Percentiles rank a stretch among this genome's conserved stretches.
Evolutionary conservation across 2,329 filamentous ascomycete species (phyloP).

Genomic region (Pseudopithomyces chartarum): DNA sequence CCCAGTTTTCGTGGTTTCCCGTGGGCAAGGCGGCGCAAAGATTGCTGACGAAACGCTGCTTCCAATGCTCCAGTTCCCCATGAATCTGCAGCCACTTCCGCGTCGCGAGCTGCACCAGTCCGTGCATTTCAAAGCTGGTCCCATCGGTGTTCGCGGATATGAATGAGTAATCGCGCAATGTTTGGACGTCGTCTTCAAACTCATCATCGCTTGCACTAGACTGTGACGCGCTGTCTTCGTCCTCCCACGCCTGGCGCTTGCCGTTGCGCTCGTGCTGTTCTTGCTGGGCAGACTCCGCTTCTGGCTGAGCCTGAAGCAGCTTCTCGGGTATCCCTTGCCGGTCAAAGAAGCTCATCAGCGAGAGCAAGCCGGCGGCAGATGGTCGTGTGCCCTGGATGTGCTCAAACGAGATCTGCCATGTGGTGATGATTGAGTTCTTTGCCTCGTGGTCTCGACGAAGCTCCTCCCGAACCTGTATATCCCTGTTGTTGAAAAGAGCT

Average conservation of each 20-base stretch:
- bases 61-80: constrained; percentile 33
- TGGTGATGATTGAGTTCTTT: constrained; percentile 43
- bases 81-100: constrained; percentile 19
- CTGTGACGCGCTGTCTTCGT: neutral
- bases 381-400: constrained; percentile 34
- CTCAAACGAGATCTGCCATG: constrained; percentile 41
- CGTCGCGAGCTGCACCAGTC: constrained; percentile 46
- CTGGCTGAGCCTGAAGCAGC: constrained; percentile 26
- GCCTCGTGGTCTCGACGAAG: constrained; percentile 38
- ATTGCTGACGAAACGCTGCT: constrained; percentile 32
- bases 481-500: constrained; percentile 24
- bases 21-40: constrained; percentile 32
- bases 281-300: neutral
- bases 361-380: constrained; percentile 20
- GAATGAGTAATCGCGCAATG: constrained; percentile 47
- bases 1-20: constrained; percentile 38
- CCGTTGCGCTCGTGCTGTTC: neutral
- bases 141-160: constrained; percentile 28
- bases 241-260: neutral
- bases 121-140: constrained; percentile 50
- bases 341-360: constrained; percentile 21
- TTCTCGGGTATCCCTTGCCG: constrained; percentile 16
- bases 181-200: constrained; percentile 36
- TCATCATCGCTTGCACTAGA: constrained; percentile 3
- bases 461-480: no score